Conservation (phyloP, 805 yeast species). For the Teunomyces pallodes region DNA sequence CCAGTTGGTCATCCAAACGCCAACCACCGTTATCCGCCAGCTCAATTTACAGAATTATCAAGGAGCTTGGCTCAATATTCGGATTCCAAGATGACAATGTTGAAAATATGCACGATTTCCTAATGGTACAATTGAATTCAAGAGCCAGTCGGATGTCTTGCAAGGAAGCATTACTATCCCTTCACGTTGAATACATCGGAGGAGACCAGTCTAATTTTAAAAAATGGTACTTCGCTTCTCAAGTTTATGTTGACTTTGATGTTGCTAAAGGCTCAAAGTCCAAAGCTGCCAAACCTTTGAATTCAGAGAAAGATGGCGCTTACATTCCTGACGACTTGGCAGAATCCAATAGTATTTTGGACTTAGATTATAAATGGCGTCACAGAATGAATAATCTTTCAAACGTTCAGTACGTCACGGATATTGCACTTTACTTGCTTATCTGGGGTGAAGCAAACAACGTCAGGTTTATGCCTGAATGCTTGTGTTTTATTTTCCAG, state of each 20-base stretch:
- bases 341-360: conserved; percentile 15
- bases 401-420: conserved; percentile 59
- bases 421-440: conserved; percentile 58
- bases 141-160: conserved; percentile 80
- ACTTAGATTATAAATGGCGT: conserved; percentile 57
- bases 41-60: conserved; percentile 62
- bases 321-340: conserved; percentile 30
- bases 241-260: conserved; percentile 70
- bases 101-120: conserved; percentile 76
- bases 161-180: conserved; percentile 61
- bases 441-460: conserved; percentile 82
- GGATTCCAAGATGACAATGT: conserved; percentile 84
- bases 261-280: conserved; percentile 45
- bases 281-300: conserved; percentile 14
- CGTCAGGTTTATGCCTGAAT: conserved; percentile 48
- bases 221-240: conserved; percentile 92
- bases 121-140: conserved; percentile 81
- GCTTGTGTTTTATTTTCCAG: conserved; percentile 33
- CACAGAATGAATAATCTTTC: conserved; percentile 53
- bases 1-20: conserved; percentile 14
- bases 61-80: conserved; percentile 56
- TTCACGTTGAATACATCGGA: conserved; percentile 91
- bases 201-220: conserved; percentile 84
- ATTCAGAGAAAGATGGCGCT: conserved; percentile 34
- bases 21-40: conserved; percentile 23